Conservation (phyloP, 306 rosid genomes). For the Castanospermum australe region DNA sequence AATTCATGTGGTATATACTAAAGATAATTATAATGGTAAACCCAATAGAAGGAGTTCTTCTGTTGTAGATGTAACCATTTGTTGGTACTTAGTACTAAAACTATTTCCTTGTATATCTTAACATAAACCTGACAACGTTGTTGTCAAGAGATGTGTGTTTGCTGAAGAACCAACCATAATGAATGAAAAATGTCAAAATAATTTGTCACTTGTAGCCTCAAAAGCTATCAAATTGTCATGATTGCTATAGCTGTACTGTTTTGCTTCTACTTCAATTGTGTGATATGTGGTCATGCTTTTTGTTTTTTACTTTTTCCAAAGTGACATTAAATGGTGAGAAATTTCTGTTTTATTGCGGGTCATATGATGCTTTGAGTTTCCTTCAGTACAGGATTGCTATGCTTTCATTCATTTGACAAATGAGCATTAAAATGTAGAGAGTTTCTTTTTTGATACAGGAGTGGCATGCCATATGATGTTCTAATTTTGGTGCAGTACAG, state of each 20-base stretch:
- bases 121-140: constrained; percentile 20
- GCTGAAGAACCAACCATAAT: not conserved
- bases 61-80: constrained; percentile 10
- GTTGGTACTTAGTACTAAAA: not conserved
- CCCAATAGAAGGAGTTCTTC: not conserved
- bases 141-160: constrained; percentile 9
- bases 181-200: not conserved
- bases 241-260: not conserved
- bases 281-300: not conserved
- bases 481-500: constrained; percentile 79
- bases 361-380: constrained; percentile 26
- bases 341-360: not conserved
- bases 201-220: not conserved
- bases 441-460: not conserved
- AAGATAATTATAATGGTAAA: not conserved
- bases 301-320: not conserved
- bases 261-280: not conserved
- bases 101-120: constrained; percentile 15
- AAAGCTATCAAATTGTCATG: constrained; percentile 19
- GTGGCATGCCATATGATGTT: constrained; percentile 41
- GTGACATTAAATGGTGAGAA: not conserved
- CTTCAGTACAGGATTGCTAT: constrained; percentile 53
- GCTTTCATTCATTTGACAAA: constrained; percentile 20
- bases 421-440: constrained; percentile 13
- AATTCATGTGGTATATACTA: not conserved